Conservation (phyloP, 1,139 yeast genomes). For the Scheffersomyces illinoinensis region DNA sequence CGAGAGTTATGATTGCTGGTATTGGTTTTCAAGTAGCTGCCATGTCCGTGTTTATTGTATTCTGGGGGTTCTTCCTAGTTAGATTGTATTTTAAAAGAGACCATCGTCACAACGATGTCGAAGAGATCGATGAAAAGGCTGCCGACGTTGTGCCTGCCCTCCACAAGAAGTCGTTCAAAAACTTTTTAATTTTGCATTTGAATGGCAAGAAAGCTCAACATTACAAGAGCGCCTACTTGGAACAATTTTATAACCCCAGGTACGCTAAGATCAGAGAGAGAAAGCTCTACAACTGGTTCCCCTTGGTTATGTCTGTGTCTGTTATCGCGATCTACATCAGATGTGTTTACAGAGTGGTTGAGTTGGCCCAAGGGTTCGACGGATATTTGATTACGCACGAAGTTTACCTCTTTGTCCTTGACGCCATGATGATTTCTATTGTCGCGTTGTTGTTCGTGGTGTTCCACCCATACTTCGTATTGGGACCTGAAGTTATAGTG, state of each 20-base stretch:
- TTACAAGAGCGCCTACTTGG: slow-evolving; percentile 27
- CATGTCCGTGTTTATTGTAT: slow-evolving; percentile 60
- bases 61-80: slow-evolving; percentile 57
- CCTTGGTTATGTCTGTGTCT: slow-evolving; percentile 51
- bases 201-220: slow-evolving; percentile 23
- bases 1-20: slow-evolving; percentile 81
- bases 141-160: slow-evolving; percentile 12
- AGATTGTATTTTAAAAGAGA: slow-evolving; percentile 40
- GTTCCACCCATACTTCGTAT: slow-evolving; percentile 63
- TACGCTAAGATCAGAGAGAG: slow-evolving; percentile 42
- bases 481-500: slow-evolving; percentile 43
- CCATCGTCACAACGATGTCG: slow-evolving; percentile 1
- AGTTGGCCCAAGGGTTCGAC: slow-evolving; percentile 74
- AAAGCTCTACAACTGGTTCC: slow-evolving; percentile 48
- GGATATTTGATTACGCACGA: slow-evolving; percentile 75
- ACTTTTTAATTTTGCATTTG: slow-evolving; percentile 31
- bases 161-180: slow-evolving; percentile 24
- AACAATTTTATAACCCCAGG: slow-evolving; percentile 37
- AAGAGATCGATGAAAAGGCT: slow-evolving; percentile 12
- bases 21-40: slow-evolving; percentile 75
- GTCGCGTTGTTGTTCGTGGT: slow-evolving; percentile 49
- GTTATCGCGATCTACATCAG: slow-evolving; percentile 66
- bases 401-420: slow-evolving; percentile 71
- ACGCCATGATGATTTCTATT: slow-evolving; percentile 66
- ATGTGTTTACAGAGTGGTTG: slow-evolving; percentile 79